phyloP scores from a whole-genome alignment of 2,329 filamentous ascomycete genomes.

The Colletotrichum truncatum region DNA sequence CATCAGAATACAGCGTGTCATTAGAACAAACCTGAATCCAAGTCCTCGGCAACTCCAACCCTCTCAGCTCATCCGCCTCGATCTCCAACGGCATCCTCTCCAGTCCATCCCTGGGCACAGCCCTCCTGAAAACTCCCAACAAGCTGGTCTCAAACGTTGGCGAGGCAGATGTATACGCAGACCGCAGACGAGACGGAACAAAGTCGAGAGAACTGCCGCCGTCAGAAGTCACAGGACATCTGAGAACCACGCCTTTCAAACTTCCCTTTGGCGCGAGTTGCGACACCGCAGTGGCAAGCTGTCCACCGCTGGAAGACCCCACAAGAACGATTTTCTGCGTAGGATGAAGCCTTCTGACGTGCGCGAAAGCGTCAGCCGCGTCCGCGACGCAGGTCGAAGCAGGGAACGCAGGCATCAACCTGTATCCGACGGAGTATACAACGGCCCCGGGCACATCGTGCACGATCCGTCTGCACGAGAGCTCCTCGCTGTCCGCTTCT shows the following conservation, averaged over 20 bases:
- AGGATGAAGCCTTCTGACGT: constrained; percentile 31
- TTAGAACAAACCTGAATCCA: constrained; percentile 62
- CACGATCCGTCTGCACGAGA: constrained; percentile 53
- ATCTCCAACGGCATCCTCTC: constrained; percentile 52
- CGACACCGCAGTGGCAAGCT: constrained; percentile 55
- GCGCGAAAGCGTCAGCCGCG: constrained; percentile 46
- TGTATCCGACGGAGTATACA: constrained; percentile 57
- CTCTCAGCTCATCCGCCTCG: constrained; percentile 36
- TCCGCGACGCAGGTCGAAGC: constrained; percentile 53
- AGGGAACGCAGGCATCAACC: constrained; percentile 50
- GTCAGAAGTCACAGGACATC: constrained; percentile 58
- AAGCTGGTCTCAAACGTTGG: constrained; percentile 47
- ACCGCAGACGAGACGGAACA: constrained; percentile 45
- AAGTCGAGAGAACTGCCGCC: constrained; percentile 45
- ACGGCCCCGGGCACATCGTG: constrained; percentile 38
- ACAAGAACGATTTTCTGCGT: constrained; percentile 43
- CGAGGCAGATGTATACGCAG: constrained; percentile 49
- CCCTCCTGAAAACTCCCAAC: constrained; percentile 42
- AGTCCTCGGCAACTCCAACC: constrained; percentile 47
- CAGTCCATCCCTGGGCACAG: constrained; percentile 49
- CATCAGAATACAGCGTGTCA: constrained; percentile 61
- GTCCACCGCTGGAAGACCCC: constrained; percentile 58
- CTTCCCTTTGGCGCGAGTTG: constrained; percentile 38
- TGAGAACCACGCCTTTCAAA: constrained; percentile 52
- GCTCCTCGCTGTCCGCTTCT: constrained; percentile 58